Evolutionary conservation across 2,329 filamentous ascomycete species (phyloP).

Genomic region (Proliferodiscus dingleyae): DNA sequence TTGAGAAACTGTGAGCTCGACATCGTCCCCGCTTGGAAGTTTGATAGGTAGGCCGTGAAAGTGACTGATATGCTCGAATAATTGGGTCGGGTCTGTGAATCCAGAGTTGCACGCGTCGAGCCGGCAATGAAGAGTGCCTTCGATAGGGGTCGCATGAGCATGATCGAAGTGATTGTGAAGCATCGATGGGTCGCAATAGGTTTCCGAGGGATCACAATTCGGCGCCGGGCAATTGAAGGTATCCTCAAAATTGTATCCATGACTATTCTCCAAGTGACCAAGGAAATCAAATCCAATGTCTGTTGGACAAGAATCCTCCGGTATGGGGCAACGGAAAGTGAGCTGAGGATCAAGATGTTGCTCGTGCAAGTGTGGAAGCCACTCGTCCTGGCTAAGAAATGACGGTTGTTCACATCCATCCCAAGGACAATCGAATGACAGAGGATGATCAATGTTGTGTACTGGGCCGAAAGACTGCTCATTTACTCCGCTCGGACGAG

Average conservation of each 20-base stretch:
- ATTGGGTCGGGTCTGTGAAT: conserved; percentile 22
- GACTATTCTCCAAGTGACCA: conserved; percentile 25
- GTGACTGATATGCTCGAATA: conserved; percentile 24
- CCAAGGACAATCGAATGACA: conserved; percentile 25
- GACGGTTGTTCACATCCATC: conserved; percentile 19
- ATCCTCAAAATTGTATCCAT: conserved; percentile 25
- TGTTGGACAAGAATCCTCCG: conserved; percentile 19
- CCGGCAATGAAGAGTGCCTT: conserved; percentile 24
- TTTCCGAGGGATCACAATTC: conserved; percentile 18
- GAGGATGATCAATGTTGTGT: conserved; percentile 3
- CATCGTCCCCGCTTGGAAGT: conserved; percentile 13
- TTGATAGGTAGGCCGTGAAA: conserved; percentile 20
- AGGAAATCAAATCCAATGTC: conserved; percentile 23
- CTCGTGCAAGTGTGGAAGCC: conserved; percentile 24
- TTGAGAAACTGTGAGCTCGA: conserved; percentile 10
- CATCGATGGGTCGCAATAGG: conserved; percentile 21
- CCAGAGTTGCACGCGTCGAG: conserved; percentile 22
- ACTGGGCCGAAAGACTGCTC: conserved; percentile 1
- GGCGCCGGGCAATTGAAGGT: conserved; percentile 26
- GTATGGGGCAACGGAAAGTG: conserved; percentile 26
- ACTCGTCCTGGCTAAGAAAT: conserved; percentile 22
- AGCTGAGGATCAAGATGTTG: conserved; percentile 29
- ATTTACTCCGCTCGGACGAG: conserved; percentile 5
- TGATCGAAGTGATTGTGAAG: conserved; percentile 29
- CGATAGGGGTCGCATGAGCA: conserved; percentile 25